Evolutionary conservation across 2,329 filamentous ascomycete genomes (phyloP).

Genomic region (Exophiala bonariae): DNA sequence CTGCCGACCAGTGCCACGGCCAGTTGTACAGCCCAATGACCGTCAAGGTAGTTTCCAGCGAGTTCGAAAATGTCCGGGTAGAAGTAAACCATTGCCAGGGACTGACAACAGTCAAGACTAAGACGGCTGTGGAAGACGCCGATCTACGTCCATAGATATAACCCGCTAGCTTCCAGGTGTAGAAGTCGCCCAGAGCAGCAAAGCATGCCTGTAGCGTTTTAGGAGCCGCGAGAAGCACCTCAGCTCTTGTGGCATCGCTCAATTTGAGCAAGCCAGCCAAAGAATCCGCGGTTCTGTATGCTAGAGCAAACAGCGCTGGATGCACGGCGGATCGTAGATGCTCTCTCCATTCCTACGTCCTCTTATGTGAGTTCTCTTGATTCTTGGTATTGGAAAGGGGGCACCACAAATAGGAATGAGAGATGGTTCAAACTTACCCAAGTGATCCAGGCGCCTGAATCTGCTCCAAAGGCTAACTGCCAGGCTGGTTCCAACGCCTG

Average conservation of each 20-base stretch:
- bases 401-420: slow-evolving; percentile 3
- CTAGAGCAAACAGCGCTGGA: slow-evolving; percentile 77
- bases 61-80: slow-evolving; percentile 91
- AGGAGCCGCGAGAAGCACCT: slow-evolving; percentile 70
- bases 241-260: slow-evolving; percentile 58
- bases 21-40: slow-evolving; percentile 75
- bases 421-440: slow-evolving; percentile 65
- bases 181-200: slow-evolving; percentile 79
- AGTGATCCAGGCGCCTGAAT: slow-evolving; percentile 80
- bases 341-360: slow-evolving; percentile 80
- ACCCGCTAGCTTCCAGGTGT: slow-evolving; percentile 78
- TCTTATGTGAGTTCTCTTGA: slow-evolving; percentile 20
- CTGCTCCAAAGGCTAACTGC: slow-evolving; percentile 76
- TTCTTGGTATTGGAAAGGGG: neutral
- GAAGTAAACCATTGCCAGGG: slow-evolving; percentile 98
- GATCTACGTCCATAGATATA: slow-evolving; percentile 69
- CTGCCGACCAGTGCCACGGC: slow-evolving; percentile 70
- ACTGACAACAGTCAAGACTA: slow-evolving; percentile 70
- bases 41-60: slow-evolving; percentile 85
- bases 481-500: slow-evolving; percentile 94
- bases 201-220: slow-evolving; percentile 74
- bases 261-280: slow-evolving; percentile 57
- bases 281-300: slow-evolving; percentile 65
- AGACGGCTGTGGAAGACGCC: slow-evolving; percentile 66
- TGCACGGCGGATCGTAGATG: slow-evolving; percentile 88